Evolutionary conservation across 805 yeast species (phyloP), one percentile per base, ranked within the genome.

Genomic region (Kurtzmaniella cleridarum): DNA sequence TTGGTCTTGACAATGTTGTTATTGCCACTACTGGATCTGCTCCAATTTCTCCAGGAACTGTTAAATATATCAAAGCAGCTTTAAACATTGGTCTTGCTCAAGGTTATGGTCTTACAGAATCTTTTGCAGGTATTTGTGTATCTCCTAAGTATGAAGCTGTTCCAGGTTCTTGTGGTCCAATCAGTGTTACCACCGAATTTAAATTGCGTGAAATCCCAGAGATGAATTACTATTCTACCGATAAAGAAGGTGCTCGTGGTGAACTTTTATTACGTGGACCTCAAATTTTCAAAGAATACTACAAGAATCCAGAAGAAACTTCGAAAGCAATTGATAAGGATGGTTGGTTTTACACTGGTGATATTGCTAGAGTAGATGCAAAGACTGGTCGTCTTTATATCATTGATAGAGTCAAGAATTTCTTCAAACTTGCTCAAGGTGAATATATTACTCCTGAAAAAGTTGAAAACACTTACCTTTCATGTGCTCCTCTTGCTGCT

Each of bases 361-460:
- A 82, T 55, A 72, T 82, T 48, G 86, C 77, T 1, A 59, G 55
- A 41, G 57, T 82, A 37, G 57, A 56, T 34, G 76, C 74, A 41
- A 41, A 45, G 1, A 59, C 63, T 5, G 86, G 89, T 10, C 69
- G 81, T 34, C 55, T 84, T 17, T 65, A 59, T 36, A 78, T 84
- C 41, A 71, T 84, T 48, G 93, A 84, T 53, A 69, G 93, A 44
- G 88, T 84, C 30, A 84, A 84, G 66, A 84, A 84, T 61, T 83
- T 84, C 62, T 84, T 83, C 69, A 84, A 84, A 46, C 61, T 67
- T 46, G 54, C 72, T 5, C 72, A 67, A 46, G 73, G 73, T 41
- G 73, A 66, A 59, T 84, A 83, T 57, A 75, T 84, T 40, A 83
- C 88, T 1, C 85, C 88, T 14, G 93, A 84, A 51, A 81, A 76